Evolutionary conservation across 805 yeast species (phyloP), one percentile per base, ranked within the genome.

Genomic region (Candida odintsovae): DNA sequence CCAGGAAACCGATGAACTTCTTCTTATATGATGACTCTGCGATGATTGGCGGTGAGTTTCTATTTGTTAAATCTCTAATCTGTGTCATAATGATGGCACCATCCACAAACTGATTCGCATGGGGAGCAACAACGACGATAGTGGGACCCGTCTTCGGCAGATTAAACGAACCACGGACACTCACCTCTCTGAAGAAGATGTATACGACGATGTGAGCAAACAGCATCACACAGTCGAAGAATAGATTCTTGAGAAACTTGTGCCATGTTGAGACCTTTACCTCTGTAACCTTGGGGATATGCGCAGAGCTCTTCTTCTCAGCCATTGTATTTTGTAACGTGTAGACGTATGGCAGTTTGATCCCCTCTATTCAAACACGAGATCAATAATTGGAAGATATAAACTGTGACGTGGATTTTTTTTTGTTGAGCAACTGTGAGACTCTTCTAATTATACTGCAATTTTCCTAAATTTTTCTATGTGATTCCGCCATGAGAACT

Each of bases 71-170:
- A 36, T 70, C 66, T 56, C 85, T 77, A 22, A 87, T 86, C 57
- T 82, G 86, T 40, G 82, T 77, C 86, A 88, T 83, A 41, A 92
- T 75, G 48, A 92, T 70, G 45, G 88, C 76, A 4, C 88, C 90
- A 54, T 79, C 85, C 29, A 90, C 89, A 61, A 90, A 90, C 67
- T 90, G 96, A 65, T 89, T 89, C 8, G 89, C 89, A 64, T 85
- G 90, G 2, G 92, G 92, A 2, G 90, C 90, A 38, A 83, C 88
- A 33, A 85, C 90, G 56, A 83, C 77, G 46, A 85, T 82, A n/a
- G 83, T 78, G 0, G 90, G 84, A 0, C 84, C 86, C 10, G 70
- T 58, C 39, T 72, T 70, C 2, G 86, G 86, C 29, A 82, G 59
- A 42, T 81, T 71, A 58, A 76, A 81, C 0, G 84, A 83, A 12